phyloP scores from a whole-genome alignment of 1,284 basidiomycete genomes.

The Pholiota adiposa region DNA sequence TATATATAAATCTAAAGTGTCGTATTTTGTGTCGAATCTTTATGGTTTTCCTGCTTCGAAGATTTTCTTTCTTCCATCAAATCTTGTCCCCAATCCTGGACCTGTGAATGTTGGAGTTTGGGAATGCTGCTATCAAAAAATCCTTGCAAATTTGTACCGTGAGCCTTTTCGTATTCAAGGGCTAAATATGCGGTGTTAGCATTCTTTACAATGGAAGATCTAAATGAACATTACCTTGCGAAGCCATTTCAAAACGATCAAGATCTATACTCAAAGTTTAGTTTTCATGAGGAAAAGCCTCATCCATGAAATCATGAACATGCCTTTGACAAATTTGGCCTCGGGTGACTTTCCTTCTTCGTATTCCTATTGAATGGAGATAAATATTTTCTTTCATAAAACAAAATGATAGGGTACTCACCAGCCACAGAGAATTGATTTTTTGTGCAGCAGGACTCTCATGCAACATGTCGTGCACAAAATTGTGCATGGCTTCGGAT shows the following conservation, averaged over 20 bases:
- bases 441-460: conserved; percentile 76
- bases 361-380: conserved; percentile 70
- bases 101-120: conserved; percentile 75
- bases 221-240: conserved; percentile 64
- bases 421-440: conserved; percentile 84
- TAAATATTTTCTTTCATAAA: not conserved
- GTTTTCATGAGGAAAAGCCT: not conserved
- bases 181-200: conserved; percentile 43
- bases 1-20: not conserved
- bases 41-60: conserved; percentile 12
- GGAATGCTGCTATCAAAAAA: conserved; percentile 82
- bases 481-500: conserved; percentile 88
- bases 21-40: conserved; percentile 1
- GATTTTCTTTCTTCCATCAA: conserved; percentile 59
- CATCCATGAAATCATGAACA: conserved; percentile 5
- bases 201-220: not conserved
- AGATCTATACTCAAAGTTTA: conserved; percentile 65
- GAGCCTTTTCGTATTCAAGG: conserved; percentile 69
- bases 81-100: conserved; percentile 75
- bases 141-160: conserved; percentile 56
- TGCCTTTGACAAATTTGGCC: conserved; percentile 91
- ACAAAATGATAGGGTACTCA: conserved; percentile 36
- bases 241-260: conserved; percentile 92
- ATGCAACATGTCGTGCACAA: conserved; percentile 90
- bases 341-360: conserved; percentile 84